A percentile compares a stretch with the other conserved stretches of the same genome.
Conservation (phyloP, 352 stramenopile genomes). For the Thraustochytrium striatum region DNA sequence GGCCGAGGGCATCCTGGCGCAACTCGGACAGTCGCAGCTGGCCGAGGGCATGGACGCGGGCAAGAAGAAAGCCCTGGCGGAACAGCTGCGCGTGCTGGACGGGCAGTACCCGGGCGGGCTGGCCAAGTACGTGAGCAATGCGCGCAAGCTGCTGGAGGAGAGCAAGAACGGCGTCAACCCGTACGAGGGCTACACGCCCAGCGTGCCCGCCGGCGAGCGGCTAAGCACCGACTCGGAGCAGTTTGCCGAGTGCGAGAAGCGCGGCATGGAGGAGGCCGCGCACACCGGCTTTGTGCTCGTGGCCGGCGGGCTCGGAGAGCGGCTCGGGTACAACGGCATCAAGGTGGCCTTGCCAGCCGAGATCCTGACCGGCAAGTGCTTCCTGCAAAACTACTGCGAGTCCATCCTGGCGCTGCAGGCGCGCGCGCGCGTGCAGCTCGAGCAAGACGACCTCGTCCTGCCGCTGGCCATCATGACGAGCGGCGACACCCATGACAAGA, state of each 20-base stretch:
- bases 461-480: slow-evolving; percentile 96
- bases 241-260: slow-evolving; percentile 66
- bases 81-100: slow-evolving; percentile 54
- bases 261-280: slow-evolving; percentile 68
- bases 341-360: slow-evolving; percentile 93
- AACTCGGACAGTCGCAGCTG: slow-evolving; percentile 47
- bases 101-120: slow-evolving; percentile 63
- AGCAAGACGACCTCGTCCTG: slow-evolving; percentile 56
- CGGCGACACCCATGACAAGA: slow-evolving; percentile 88
- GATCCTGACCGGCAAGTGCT: slow-evolving; percentile 76
- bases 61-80: slow-evolving; percentile 44
- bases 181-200: slow-evolving; percentile 58
- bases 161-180: slow-evolving; percentile 66
- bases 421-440: slow-evolving; percentile 6
- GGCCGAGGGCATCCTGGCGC: no score
- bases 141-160: slow-evolving; percentile 57
- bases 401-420: slow-evolving; percentile 84
- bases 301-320: slow-evolving; percentile 91
- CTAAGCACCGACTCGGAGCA: slow-evolving; percentile 64
- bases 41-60: slow-evolving; percentile 7
- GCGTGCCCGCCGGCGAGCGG: slow-evolving; percentile 56
- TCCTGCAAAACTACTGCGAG: slow-evolving; percentile 86
- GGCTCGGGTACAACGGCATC: slow-evolving; percentile 92
- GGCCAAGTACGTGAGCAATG: slow-evolving; percentile 61
- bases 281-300: slow-evolving; percentile 91